phyloP scores from a whole-genome alignment of 345 rosid genomes.

The Syzygium oleosum region DNA sequence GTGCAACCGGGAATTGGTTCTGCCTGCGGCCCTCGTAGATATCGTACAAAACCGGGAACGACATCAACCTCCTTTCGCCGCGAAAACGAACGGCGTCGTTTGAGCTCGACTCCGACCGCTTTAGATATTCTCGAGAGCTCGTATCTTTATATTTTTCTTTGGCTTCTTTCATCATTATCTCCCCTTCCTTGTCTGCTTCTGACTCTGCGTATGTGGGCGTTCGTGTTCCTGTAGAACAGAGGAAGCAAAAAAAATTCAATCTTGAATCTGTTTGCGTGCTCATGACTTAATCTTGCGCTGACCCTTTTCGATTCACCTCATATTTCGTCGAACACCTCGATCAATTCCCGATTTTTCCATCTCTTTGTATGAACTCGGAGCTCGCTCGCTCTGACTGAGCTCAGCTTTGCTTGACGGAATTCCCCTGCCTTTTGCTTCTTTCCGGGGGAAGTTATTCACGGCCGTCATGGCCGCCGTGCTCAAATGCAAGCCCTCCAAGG shows the following conservation, averaged over 20 bases:
- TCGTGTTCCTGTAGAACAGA: neutral
- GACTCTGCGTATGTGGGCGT: neutral
- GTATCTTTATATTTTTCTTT: neutral
- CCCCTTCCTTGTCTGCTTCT: neutral
- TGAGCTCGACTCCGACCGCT: neutral
- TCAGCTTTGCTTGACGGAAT: neutral
- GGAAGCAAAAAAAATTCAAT: neutral
- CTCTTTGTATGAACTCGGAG: neutral
- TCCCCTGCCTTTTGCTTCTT: neutral
- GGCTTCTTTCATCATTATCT: neutral
- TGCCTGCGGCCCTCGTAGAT: neutral
- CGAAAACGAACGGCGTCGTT: neutral
- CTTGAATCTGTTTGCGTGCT: neutral
- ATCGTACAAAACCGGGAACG: neutral
- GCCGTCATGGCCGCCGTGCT: constrained; percentile 63
- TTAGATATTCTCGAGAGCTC: neutral
- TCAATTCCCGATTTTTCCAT: neutral
- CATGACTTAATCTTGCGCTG: neutral
- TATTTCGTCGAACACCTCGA: neutral
- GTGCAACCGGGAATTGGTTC: neutral
- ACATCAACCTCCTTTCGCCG: neutral
- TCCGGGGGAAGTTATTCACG: neutral
- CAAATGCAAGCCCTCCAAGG: constrained; percentile 54
- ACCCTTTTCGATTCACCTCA: constrained; percentile 4
- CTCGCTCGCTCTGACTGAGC: neutral